These are phyloP conservation scores for Talaromyces nanjingensis DNA, from an alignment of 495 filamentous ascomycete species.

Conservation along the genomic window DNA sequence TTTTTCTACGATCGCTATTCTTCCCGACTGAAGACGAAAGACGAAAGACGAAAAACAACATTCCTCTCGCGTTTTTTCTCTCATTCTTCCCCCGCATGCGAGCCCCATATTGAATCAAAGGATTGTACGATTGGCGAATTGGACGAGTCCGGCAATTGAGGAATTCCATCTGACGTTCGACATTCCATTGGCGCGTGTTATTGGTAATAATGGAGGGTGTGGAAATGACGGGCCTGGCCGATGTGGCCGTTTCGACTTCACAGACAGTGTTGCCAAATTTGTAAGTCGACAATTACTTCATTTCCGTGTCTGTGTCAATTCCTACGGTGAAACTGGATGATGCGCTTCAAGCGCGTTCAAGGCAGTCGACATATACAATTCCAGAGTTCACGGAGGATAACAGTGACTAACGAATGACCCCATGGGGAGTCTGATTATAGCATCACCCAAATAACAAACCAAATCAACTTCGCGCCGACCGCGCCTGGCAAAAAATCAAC, in stretches of 20 bases:
- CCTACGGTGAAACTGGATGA: background rate
- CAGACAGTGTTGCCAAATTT: background rate
- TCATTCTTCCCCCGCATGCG: conserved; percentile 1
- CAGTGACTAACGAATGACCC: background rate
- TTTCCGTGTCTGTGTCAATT: background rate
- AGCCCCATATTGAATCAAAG: background rate
- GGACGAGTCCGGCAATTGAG: background rate
- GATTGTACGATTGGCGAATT: background rate
- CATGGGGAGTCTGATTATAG: background rate
- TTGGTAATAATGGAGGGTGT: background rate
- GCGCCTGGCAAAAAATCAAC: conserved; percentile 21
- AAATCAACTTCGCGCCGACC: conserved; percentile 34
- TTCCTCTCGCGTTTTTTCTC: background rate
- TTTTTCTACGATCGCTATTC: background rate
- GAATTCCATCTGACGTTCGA: background rate
- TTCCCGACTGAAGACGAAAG: no score
- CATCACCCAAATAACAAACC: conserved; percentile 13
- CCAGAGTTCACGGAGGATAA: background rate
- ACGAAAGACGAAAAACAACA: background rate
- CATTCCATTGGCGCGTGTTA: background rate
- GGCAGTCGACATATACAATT: background rate
- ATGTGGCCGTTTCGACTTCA: background rate
- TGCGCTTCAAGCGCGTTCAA: background rate
- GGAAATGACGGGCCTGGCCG: background rate
- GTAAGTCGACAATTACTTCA: background rate